A percentile compares a stretch with the other conserved stretches of the same genome.
These are phyloP conservation scores for Babesia ovis DNA, from an alignment of 169 alveolate genomes.

Conservation along the genomic window DNA sequence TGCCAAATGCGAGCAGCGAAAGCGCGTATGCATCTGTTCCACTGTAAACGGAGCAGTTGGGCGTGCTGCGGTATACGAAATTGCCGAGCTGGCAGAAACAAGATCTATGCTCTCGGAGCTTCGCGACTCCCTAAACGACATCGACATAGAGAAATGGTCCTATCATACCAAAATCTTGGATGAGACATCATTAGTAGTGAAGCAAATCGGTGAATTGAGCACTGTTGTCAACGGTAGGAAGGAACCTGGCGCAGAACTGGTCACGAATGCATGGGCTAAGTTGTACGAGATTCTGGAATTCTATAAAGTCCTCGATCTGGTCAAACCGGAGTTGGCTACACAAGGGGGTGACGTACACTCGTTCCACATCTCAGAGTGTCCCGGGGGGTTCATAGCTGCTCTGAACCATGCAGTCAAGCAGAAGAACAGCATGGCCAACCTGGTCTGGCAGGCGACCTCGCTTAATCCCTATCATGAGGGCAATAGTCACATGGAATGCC, in stretches of 20 bases:
- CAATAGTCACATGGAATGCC: constrained; percentile 66
- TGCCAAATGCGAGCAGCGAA: constrained; percentile 60
- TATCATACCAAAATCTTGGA: constrained; percentile 62
- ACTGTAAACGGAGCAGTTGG: constrained; percentile 69
- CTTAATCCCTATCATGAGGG: constrained; percentile 78
- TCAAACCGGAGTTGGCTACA: constrained; percentile 60
- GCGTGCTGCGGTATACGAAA: constrained; percentile 61
- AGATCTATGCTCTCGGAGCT: constrained; percentile 67
- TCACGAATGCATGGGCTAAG: constrained; percentile 79
- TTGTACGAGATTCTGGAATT: constrained; percentile 71
- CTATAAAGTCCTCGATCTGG: constrained; percentile 67
- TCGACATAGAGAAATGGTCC: constrained; percentile 75
- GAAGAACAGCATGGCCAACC: constrained; percentile 60
- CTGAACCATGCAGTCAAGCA: constrained; percentile 68
- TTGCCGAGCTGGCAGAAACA: constrained; percentile 68
- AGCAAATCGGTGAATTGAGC: constrained; percentile 48
- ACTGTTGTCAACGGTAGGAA: constrained; percentile 49
- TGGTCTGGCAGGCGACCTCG: constrained; percentile 77
- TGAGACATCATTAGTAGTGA: constrained; percentile 59
- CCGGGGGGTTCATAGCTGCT: constrained; percentile 79
- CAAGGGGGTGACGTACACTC: constrained; percentile 66
- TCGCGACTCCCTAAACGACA: constrained; percentile 66
- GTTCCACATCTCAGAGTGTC: constrained; percentile 78
- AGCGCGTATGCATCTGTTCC: constrained; percentile 66
- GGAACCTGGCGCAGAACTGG: constrained; percentile 74